phyloP scores from a whole-genome alignment of 2,329 filamentous ascomycete species.

The Neurospora sp. region DNA sequence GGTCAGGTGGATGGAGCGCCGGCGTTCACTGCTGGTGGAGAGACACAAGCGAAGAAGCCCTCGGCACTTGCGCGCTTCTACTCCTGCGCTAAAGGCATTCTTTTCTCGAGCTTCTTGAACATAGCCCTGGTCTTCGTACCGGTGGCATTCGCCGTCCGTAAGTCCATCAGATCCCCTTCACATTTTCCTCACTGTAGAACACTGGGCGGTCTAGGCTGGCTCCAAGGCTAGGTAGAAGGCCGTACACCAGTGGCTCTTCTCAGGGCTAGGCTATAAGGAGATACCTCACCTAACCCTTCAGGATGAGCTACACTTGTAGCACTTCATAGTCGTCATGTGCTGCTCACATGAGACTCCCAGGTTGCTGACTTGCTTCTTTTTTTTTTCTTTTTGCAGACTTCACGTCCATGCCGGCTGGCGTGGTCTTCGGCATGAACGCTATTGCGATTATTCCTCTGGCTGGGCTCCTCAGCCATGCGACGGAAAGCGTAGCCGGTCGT shows the following conservation, averaged over 20 bases:
- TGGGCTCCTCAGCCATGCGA: constrained; percentile 46
- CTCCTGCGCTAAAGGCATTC: constrained; percentile 37
- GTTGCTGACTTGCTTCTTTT: neutral
- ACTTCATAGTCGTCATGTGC: neutral
- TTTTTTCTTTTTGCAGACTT: constrained; percentile 21
- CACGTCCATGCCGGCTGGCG: constrained; percentile 23
- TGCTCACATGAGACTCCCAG: neutral
- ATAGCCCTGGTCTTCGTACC: constrained; percentile 61
- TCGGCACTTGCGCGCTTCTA: constrained; percentile 26
- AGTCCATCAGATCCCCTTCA: neutral
- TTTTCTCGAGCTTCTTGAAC: constrained; percentile 56
- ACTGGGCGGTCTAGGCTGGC: neutral
- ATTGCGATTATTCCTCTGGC: constrained; percentile 51
- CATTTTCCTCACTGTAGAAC: neutral
- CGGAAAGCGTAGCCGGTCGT: constrained; percentile 46
- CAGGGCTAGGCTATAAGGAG: neutral
- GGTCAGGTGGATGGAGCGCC: neutral
- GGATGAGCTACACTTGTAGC: neutral
- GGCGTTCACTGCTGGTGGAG: neutral
- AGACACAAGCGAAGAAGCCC: neutral
- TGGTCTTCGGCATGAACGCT: constrained; percentile 52
- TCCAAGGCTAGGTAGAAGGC: neutral
- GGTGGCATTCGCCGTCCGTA: constrained; percentile 46
- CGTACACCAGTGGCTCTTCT: neutral
- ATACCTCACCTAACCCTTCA: neutral